Conservation (phyloP, 768 basidiomycete species). For the Collybia nuda region DNA sequence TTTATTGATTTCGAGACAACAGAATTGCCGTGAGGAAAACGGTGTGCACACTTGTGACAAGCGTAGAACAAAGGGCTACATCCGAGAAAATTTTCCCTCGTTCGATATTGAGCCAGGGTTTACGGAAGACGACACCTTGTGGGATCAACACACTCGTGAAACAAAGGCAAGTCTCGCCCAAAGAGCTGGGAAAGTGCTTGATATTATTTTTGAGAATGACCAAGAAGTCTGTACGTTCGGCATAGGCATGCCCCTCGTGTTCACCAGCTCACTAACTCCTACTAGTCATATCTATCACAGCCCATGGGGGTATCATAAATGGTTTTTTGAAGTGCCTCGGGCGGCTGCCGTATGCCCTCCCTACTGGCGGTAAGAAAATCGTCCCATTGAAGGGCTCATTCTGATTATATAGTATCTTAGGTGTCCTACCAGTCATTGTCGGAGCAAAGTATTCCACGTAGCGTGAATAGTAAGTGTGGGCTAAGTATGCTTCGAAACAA, state of each 20-base stretch:
- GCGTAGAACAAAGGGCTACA: conserved; percentile 48
- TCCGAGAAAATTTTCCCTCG: conserved; percentile 46
- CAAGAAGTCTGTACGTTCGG: conserved; percentile 45
- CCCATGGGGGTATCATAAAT: conserved; percentile 63
- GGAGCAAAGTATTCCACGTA: conserved; percentile 9
- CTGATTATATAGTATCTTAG: conserved; percentile 6
- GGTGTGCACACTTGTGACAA: conserved; percentile 74
- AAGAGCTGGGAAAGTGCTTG: conserved; percentile 53
- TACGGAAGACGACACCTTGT: conserved; percentile 61
- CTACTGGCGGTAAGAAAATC: conserved; percentile 56
- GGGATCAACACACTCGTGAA: conserved; percentile 58
- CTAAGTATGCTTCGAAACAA: too few species aligned
- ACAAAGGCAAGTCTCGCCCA: conserved; percentile 39
- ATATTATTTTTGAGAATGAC: conserved; percentile 51
- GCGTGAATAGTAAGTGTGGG: too few species aligned
- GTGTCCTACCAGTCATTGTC: conserved; percentile 18
- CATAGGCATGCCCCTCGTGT: background rate
- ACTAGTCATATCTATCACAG: conserved; percentile 67
- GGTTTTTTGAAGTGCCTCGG: conserved; percentile 50
- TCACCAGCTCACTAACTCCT: background rate
- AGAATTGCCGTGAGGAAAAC: conserved; percentile 70
- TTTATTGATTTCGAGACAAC: background rate
- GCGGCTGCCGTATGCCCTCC: conserved; percentile 42
- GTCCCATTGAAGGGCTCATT: background rate
- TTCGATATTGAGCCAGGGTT: conserved; percentile 59